Evolutionary conservation across 139 green algal genomes (phyloP).

Genomic region (Chloropicon primus): DNA sequence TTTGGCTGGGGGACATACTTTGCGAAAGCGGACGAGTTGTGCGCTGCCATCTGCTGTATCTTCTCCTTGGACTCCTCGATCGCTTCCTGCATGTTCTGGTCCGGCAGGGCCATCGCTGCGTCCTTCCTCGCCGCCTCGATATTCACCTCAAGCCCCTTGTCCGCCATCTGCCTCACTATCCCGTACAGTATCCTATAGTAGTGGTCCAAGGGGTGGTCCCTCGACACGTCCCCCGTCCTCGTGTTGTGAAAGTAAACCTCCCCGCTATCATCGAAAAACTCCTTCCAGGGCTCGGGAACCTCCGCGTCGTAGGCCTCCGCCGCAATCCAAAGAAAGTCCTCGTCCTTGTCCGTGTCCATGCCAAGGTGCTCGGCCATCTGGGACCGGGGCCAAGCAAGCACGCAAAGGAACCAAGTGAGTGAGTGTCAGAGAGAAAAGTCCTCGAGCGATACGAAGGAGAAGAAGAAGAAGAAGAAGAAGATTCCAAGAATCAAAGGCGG

Average conservation of each 20-base stretch:
- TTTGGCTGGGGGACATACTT: neutral
- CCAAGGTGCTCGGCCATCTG: conserved; percentile 11
- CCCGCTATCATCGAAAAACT: conserved; percentile 12
- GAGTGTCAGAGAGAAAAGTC: neutral
- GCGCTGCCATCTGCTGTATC: neutral
- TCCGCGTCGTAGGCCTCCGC: conserved; percentile 14
- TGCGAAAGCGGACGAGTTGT: neutral
- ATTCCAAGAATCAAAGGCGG: neutral
- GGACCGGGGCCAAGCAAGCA: too few relatives aligned
- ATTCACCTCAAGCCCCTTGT: neutral
- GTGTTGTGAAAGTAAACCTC: conserved; percentile 18
- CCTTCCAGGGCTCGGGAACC: conserved; percentile 8
- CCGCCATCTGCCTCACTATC: neutral
- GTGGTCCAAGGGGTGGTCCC: conserved; percentile 16
- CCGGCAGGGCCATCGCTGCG: neutral
- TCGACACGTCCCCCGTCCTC: conserved; percentile 1
- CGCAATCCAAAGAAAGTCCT: conserved; percentile 12
- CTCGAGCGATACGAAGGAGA: neutral
- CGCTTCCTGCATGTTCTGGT: conserved; percentile 3
- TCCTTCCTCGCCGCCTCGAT: neutral
- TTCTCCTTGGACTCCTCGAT: neutral
- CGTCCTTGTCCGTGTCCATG: conserved; percentile 14
- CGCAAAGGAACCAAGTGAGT: too few relatives aligned
- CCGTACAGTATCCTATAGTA: conserved; percentile 15
- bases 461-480: neutral